Base-by-base conservation (phyloP, 2,329 filamentous ascomycete genomes). In the Penicillium decumbens region DNA sequence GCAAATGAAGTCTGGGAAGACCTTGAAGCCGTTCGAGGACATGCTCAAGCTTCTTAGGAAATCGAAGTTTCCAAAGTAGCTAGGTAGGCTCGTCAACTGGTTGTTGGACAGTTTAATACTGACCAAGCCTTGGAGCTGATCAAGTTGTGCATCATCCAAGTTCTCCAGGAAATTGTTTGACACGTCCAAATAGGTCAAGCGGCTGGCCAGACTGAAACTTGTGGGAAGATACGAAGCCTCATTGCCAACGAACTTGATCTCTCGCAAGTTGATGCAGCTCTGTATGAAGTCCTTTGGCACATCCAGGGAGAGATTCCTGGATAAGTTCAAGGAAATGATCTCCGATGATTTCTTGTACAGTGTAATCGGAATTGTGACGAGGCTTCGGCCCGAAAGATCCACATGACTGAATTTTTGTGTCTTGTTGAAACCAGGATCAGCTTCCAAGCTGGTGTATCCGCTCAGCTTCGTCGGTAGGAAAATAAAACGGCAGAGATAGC, bases 251-350 rank as follows among this genome's bases (percentile, higher is more conserved):
- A 87, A 98, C 65, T 95, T 95, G 77, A 98, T 93, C 68, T 98
- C 93, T 43, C 92, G 84, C 18, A 98, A 76, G 63, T 92, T 90
- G 59, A 86, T 84, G 72, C 93, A 98, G 25, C 89, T 88, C 67
- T 95, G 89, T 47, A 98, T 91, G 66, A 98, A 98, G 69, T 98
- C 93, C 64, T 90, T 89, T 0, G 93, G 93, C 12, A 98, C 84
- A 61, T 96, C 89, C 25, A 98, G 78, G 0, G 90, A 93, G 39
- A 97, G 75, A 61, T 98, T 98, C 32, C 89, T 83, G 1, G 93
- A 97, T 8, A 98, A 77, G 64, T 98, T 97, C 33, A 98, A 80
- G 0, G 90, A 95, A 47, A 95, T 92, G 59, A 98, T 97, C 65
- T 98, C 93, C 9, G 82, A 79, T 0, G 92, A 88, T 67, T 90